Conservation (phyloP, 352 stramenopile species). For the Globisporangium takayamanum region DNA sequence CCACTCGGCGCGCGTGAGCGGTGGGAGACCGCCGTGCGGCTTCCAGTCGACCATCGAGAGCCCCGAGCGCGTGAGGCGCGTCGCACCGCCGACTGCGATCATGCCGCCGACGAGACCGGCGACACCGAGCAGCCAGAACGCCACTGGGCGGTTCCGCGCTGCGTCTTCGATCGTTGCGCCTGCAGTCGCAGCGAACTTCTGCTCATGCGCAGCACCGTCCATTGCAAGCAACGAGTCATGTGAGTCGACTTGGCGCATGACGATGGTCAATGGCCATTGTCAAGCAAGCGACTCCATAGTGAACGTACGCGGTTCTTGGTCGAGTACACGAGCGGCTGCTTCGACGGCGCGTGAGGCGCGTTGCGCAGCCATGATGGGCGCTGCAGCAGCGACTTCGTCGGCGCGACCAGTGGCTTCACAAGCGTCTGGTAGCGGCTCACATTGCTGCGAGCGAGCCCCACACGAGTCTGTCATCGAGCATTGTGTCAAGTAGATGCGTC, state of each 20-base stretch:
- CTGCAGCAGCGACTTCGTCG: slow-evolving; percentile 26
- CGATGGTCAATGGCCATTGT: neutral
- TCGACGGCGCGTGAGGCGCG: slow-evolving; percentile 16
- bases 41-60: slow-evolving; percentile 98
- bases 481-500: no score
- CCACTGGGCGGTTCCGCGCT: slow-evolving; percentile 78
- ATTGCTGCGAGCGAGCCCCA: slow-evolving; percentile 3
- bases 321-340: slow-evolving; percentile 53
- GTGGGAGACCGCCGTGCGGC: slow-evolving; percentile 89
- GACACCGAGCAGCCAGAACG: slow-evolving; percentile 95
- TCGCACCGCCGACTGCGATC: slow-evolving; percentile 97
- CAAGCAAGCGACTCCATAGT: neutral
- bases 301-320: slow-evolving; percentile 62
- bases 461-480: slow-evolving; percentile 1
- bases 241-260: neutral
- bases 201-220: neutral
- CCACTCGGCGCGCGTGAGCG: slow-evolving; percentile 92
- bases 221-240: neutral
- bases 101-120: slow-evolving; percentile 93
- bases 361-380: slow-evolving; percentile 26
- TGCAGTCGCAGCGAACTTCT: slow-evolving; percentile 42
- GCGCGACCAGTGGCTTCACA: slow-evolving; percentile 26
- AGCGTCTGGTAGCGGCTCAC: slow-evolving; percentile 62
- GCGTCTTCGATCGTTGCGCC: slow-evolving; percentile 77
- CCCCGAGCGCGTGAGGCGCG: slow-evolving; percentile 95